phyloP scores from a whole-genome alignment of 1,284 basidiomycete genomes.

The Rhodotorula sp. region DNA sequence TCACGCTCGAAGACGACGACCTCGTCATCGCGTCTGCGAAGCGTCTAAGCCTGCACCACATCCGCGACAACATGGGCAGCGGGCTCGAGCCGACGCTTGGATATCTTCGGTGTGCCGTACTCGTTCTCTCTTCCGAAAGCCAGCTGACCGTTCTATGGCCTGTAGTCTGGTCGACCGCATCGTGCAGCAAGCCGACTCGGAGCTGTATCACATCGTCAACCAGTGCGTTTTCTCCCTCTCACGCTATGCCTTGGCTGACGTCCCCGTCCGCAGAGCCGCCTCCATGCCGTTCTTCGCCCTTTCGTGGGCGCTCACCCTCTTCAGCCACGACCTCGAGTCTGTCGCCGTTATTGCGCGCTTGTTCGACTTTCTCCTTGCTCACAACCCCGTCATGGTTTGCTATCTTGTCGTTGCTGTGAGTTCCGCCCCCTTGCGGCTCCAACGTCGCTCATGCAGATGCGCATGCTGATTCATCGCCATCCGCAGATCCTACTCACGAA shows the following conservation, averaged over 20 bases:
- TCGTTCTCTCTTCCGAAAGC: too few relatives aligned
- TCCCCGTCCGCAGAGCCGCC: constrained; percentile 31
- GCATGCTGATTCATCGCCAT: too few relatives aligned
- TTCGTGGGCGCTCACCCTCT: constrained; percentile 49
- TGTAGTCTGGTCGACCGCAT: constrained; percentile 41
- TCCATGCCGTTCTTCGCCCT: constrained; percentile 48
- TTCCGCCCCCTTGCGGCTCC: too few relatives aligned
- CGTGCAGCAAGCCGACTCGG: constrained; percentile 36
- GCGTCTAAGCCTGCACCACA: constrained; percentile 42
- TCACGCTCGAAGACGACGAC: constrained; percentile 42
- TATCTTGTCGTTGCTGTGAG: constrained; percentile 47
- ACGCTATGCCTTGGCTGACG: neutral
- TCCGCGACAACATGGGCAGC: constrained; percentile 46
- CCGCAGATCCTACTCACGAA: constrained; percentile 44
- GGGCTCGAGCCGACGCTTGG: constrained; percentile 48
- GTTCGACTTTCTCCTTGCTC: constrained; percentile 47
- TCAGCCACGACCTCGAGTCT: constrained; percentile 47
- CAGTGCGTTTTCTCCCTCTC: constrained; percentile 28
- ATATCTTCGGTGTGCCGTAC: constrained; percentile 43
- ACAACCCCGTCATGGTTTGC: constrained; percentile 48
- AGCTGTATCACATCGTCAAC: constrained; percentile 34
- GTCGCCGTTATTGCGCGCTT: constrained; percentile 42
- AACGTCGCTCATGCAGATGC: too few relatives aligned
- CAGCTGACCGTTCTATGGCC: neutral
- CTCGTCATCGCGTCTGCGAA: constrained; percentile 27